Evolutionary conservation across 2,329 filamentous ascomycete genomes (phyloP).

Genomic region (Colletotrichum chlorophyti): DNA sequence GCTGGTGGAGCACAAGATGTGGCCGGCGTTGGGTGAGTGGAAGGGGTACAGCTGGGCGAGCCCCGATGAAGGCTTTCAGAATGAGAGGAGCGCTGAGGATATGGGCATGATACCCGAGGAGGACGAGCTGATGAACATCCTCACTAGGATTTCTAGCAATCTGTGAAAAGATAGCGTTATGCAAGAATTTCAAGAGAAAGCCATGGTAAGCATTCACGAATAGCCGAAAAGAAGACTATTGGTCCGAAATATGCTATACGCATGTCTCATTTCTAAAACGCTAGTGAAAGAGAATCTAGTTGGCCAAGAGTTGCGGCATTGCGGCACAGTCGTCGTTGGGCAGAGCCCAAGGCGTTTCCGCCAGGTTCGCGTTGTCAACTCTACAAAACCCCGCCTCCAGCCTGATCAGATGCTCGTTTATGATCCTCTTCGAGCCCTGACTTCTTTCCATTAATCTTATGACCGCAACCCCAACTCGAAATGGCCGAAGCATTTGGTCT

Average conservation of each 20-base stretch:
- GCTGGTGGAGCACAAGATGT: slow-evolving; percentile 52
- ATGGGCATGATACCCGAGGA: slow-evolving; percentile 15
- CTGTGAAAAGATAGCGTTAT: neutral
- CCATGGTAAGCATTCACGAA: too few relatives aligned
- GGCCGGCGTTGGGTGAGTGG: slow-evolving; percentile 65
- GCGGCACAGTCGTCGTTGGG: neutral
- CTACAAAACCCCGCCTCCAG: neutral
- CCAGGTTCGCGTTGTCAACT: fast-evolving
- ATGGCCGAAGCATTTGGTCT: neutral
- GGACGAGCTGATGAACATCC: slow-evolving; percentile 20
- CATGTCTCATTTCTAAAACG: too few relatives aligned
- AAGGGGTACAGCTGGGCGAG: slow-evolving; percentile 70
- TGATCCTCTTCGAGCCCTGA: too few relatives aligned
- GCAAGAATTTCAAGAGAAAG: too few relatives aligned
- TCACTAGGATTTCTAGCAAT: slow-evolving; percentile 8
- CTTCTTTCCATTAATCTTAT: too few relatives aligned
- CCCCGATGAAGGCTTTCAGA: slow-evolving; percentile 54
- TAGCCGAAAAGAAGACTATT: too few relatives aligned
- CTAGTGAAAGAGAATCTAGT: too few relatives aligned
- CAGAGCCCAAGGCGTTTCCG: neutral
- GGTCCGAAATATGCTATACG: too few relatives aligned
- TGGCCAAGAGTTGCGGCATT: neutral
- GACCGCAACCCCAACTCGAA: too few relatives aligned
- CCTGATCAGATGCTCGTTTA: neutral
- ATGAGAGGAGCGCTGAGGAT: slow-evolving; percentile 36